A percentile compares a stretch with the other conserved stretches of the same genome.
Evolutionary conservation across 2,329 filamentous ascomycete species (phyloP).

Genomic region (Venturiaceae sp.): DNA sequence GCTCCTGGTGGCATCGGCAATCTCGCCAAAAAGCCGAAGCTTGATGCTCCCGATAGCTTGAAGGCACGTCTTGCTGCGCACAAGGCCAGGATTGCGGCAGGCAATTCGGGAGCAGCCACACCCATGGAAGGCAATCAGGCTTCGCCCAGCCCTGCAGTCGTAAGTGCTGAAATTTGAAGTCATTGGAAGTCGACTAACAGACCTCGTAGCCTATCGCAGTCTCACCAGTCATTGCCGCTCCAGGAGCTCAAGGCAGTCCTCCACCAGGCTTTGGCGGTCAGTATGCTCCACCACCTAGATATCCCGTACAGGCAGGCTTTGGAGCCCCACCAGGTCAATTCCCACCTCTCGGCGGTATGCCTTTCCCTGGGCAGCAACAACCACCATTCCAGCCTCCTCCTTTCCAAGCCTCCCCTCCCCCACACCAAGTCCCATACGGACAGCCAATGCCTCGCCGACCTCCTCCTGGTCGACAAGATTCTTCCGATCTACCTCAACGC

Average conservation of each 20-base stretch:
- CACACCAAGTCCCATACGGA: neutral
- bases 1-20: conserved; percentile 51
- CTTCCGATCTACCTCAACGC: conserved; percentile 50
- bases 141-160: neutral
- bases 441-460: conserved; percentile 15
- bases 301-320: neutral
- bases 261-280: neutral
- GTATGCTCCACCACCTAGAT: neutral
- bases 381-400: conserved; percentile 3
- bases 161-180: neutral
- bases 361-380: conserved; percentile 3
- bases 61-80: conserved; percentile 21
- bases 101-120: neutral
- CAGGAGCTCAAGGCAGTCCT: conserved; percentile 1
- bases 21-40: conserved; percentile 52
- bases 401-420: neutral
- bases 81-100: neutral
- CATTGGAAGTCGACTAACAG: neutral
- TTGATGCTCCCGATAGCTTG: conserved; percentile 60
- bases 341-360: conserved; percentile 20
- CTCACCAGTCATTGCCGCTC: neutral
- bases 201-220: neutral
- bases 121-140: neutral
- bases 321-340: conserved; percentile 29
- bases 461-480: conserved; percentile 44